Conservation (phyloP, 2,329 filamentous ascomycete species). For the Zarea fungicola region DNA sequence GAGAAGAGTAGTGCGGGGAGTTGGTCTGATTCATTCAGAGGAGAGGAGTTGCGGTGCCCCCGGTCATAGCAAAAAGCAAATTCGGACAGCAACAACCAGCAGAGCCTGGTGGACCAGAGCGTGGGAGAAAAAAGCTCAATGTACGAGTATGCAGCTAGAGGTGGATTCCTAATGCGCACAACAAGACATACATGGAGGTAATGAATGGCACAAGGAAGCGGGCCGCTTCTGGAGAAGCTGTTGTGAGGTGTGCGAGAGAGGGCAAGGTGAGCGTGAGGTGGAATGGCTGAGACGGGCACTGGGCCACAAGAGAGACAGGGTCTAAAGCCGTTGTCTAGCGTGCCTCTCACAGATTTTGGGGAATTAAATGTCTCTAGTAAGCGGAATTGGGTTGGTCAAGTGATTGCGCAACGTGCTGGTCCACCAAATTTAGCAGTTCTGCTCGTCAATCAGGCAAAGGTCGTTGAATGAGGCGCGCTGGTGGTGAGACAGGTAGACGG, state of each 20-base stretch:
- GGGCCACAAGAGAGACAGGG: conserved; percentile 7
- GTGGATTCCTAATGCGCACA: conserved; percentile 12
- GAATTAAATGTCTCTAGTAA: conserved; percentile 8
- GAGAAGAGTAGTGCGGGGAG: conserved; percentile 10
- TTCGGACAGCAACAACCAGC: conserved; percentile 8
- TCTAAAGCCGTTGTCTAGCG: conserved; percentile 10
- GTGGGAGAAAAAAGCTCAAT: conserved; percentile 3
- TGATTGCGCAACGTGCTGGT: conserved; percentile 4
- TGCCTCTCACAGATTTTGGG: conserved; percentile 12
- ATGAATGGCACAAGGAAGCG: conserved; percentile 10
- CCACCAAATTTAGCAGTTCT: not conserved
- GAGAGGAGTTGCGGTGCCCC: conserved; percentile 10
- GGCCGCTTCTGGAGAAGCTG: not conserved
- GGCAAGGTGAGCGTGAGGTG: too few relatives aligned
- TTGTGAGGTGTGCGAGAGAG: conserved; percentile 4
- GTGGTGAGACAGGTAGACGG: conserved; percentile 8
- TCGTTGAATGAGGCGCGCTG: conserved; percentile 2
- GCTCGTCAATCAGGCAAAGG: not conserved
- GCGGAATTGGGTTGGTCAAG: not conserved
- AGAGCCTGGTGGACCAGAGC: conserved; percentile 10
- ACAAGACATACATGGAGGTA: conserved; percentile 13
- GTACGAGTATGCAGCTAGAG: conserved; percentile 11
- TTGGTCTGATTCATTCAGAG: conserved; percentile 9
- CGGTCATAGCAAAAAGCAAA: conserved; percentile 10
- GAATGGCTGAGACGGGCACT: conserved; percentile 12